Evolutionary conservation across 768 basidiomycete species (phyloP).

Genomic region (Podaxis rugospora): DNA sequence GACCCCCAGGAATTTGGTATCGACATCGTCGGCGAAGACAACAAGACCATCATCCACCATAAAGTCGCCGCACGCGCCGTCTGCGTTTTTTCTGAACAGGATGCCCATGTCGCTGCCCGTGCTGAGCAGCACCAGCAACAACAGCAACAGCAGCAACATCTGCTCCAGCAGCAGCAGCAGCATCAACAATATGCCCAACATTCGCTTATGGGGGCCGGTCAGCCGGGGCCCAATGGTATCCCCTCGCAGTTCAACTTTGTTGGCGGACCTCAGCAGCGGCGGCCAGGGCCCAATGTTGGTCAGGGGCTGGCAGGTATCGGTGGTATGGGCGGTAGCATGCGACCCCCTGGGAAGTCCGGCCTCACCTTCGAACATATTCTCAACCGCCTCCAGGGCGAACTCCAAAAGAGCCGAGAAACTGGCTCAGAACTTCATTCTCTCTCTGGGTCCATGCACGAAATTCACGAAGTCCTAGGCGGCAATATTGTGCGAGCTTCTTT

Average conservation of each 20-base stretch:
- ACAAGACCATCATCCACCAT: slow-evolving; percentile 96
- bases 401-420: slow-evolving; percentile 95
- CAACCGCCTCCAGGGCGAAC: slow-evolving; percentile 82
- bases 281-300: slow-evolving; percentile 30
- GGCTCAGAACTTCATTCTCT: slow-evolving; percentile 80
- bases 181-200: slow-evolving; percentile 10
- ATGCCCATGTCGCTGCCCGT: slow-evolving; percentile 70
- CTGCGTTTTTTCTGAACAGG: slow-evolving; percentile 84
- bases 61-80: slow-evolving; percentile 95
- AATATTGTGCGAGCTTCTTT: slow-evolving; percentile 50
- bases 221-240: slow-evolving; percentile 9
- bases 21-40: slow-evolving; percentile 98
- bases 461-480: slow-evolving; percentile 88
- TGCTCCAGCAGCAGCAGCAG: slow-evolving; percentile 22
- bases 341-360: slow-evolving; percentile 77
- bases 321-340: slow-evolving; percentile 68
- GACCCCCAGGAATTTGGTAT: slow-evolving; percentile 89
- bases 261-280: slow-evolving; percentile 40
- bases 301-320: slow-evolving; percentile 57
- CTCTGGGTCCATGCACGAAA: slow-evolving; percentile 79
- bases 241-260: slow-evolving; percentile 16
- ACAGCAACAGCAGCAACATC: slow-evolving; percentile 33
- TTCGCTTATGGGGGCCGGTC: slow-evolving; percentile 12
- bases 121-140: slow-evolving; percentile 65
- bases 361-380: slow-evolving; percentile 92